Percentiles rank a stretch among this genome's conserved stretches.
Conservation (phyloP, 2,329 filamentous ascomycete species). For the Helminthosporium solani region DNA sequence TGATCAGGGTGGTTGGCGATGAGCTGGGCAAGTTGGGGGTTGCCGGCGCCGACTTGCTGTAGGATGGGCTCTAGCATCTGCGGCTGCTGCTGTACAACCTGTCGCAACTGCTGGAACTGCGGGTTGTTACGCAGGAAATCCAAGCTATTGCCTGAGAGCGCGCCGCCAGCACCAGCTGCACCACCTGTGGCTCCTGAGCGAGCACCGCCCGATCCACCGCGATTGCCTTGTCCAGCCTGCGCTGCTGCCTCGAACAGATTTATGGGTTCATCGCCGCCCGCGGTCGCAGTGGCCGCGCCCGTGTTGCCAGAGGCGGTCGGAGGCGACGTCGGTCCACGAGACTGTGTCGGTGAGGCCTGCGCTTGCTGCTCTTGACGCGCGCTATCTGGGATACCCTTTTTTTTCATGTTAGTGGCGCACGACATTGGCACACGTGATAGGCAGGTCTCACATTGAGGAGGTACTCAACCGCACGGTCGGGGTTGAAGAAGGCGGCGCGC, state of each 20-base stretch:
- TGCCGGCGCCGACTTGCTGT: constrained; percentile 91
- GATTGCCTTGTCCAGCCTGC: constrained; percentile 62
- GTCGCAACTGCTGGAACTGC: constrained; percentile 95
- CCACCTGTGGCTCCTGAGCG: constrained; percentile 53
- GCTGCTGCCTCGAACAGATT: constrained; percentile 94
- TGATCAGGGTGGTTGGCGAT: constrained; percentile 91
- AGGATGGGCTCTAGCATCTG: constrained; percentile 98
- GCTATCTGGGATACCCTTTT: constrained; percentile 89
- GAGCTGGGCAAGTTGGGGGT: constrained; percentile 88
- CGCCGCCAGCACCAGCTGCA: constrained; percentile 52
- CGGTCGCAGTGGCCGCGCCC: constrained; percentile 28
- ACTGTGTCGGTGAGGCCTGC: constrained; percentile 44
- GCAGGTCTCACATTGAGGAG: constrained; percentile 70
- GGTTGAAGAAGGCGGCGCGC: constrained; percentile 95
- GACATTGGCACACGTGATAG: not conserved
- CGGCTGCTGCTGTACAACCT: constrained; percentile 95
- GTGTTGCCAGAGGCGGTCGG: constrained; percentile 51
- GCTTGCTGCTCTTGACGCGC: constrained; percentile 66
- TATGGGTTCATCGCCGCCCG: constrained; percentile 64
- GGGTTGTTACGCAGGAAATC: constrained; percentile 94
- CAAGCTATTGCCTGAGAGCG: constrained; percentile 69
- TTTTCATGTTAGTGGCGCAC: constrained; percentile 21
- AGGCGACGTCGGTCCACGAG: constrained; percentile 44
- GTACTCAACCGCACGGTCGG: constrained; percentile 95
- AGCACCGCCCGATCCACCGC: constrained; percentile 41